Evolutionary conservation across 1,139 yeast species (phyloP).

Genomic region (Suhomyces yuchorum): DNA sequence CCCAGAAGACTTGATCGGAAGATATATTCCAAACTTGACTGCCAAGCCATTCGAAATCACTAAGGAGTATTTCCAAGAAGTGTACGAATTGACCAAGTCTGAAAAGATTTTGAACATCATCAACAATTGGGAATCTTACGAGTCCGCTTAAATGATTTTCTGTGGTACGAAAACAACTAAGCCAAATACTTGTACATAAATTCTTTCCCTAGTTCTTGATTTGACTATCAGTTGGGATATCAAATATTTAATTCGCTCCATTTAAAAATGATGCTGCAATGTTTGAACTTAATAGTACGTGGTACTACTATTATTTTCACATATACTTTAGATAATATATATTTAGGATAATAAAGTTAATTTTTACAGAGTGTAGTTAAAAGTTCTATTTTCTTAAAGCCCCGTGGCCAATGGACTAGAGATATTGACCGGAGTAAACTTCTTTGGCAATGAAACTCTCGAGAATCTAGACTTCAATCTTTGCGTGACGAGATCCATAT

Average conservation of each 20-base stretch:
- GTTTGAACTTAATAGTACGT: constrained; percentile 11
- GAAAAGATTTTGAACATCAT: constrained; percentile 86
- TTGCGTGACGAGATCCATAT: constrained; percentile 84
- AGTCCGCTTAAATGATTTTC: constrained; percentile 37
- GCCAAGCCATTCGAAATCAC: constrained; percentile 96
- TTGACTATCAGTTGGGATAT: constrained; percentile 4
- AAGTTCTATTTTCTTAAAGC: constrained; percentile 7
- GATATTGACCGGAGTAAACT: constrained; percentile 86
- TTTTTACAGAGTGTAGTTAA: background rate
- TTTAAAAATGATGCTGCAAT: constrained; percentile 1
- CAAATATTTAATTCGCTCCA: constrained; percentile 8
- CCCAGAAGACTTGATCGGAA: constrained; percentile 89
- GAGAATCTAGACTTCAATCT: constrained; percentile 79
- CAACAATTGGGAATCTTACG: constrained; percentile 94
- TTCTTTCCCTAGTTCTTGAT: background rate
- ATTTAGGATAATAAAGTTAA: constrained; percentile 6
- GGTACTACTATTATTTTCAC: constrained; percentile 13
- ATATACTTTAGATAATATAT: constrained; percentile 1
- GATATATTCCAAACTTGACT: constrained; percentile 97
- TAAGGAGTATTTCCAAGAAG: constrained; percentile 95
- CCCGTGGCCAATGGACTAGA: constrained; percentile 59
- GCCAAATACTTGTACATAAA: constrained; percentile 5
- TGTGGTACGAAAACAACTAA: constrained; percentile 15
- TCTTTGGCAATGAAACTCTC: constrained; percentile 88
- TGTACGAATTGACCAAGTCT: constrained; percentile 85